Conservation (phyloP, 257 asterid genomes). For the Haberlea rhodopensis region DNA sequence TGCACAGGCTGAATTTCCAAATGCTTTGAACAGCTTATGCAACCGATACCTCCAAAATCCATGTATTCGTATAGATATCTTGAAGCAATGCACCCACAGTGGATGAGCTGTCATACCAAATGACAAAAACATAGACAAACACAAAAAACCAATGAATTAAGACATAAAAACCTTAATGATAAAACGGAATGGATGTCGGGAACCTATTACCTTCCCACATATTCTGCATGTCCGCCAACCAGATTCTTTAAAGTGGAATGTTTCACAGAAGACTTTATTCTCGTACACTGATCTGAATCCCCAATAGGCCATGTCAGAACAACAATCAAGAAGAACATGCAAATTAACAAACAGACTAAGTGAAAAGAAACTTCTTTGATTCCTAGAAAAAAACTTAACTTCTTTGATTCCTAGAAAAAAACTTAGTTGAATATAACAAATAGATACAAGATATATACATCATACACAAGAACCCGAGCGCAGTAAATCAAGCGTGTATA, state of each 20-base stretch:
- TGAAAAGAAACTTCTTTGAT: neutral
- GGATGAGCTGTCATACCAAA: constrained; percentile 54
- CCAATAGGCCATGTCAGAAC: constrained; percentile 20
- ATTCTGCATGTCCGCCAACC: constrained; percentile 93
- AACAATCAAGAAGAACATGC: constrained; percentile 6
- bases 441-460: neutral
- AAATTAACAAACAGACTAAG: constrained; percentile 1
- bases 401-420: too few species aligned
- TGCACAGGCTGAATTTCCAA: constrained; percentile 47
- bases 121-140: constrained; percentile 21
- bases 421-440: neutral
- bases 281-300: constrained; percentile 68
- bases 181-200: constrained; percentile 14
- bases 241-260: constrained; percentile 71
- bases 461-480: neutral
- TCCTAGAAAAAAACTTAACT: too few species aligned
- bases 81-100: constrained; percentile 94
- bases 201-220: constrained; percentile 63
- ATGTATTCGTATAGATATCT: constrained; percentile 61
- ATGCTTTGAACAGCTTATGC: constrained; percentile 61
- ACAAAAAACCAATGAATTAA: neutral
- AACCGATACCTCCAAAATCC: constrained; percentile 87
- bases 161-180: neutral
- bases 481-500: neutral
- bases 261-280: constrained; percentile 64